A percentile compares a stretch with the other conserved stretches of the same genome.
Evolutionary conservation across 768 basidiomycete genomes (phyloP).

Genomic region (Lentinus brumalis): DNA sequence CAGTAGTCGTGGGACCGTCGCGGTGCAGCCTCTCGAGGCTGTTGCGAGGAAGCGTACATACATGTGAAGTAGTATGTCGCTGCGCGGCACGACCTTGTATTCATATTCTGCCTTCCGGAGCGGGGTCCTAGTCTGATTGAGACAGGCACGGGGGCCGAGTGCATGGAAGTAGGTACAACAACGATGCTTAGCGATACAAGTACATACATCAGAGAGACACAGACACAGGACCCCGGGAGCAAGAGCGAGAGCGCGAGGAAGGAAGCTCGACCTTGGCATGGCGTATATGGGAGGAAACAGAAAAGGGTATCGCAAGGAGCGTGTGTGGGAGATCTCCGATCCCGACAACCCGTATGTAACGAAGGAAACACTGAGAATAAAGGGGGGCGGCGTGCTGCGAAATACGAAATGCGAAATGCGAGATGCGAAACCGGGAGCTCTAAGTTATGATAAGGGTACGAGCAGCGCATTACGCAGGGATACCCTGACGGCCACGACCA

Average conservation of each 20-base stretch:
- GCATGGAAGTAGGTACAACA: not conserved
- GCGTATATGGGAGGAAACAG: not conserved
- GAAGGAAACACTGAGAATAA: not conserved
- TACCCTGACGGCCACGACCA: too few species aligned
- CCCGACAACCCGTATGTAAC: not conserved
- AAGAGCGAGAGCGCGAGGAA: not conserved
- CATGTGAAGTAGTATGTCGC: too few species aligned
- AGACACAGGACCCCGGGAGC: too few species aligned
- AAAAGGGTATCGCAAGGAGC: not conserved
- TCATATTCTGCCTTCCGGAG: too few species aligned
- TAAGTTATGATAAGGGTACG: too few species aligned
- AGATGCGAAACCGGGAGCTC: not conserved
- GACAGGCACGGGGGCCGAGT: too few species aligned
- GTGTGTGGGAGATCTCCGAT: not conserved
- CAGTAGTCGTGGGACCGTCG: too few species aligned
- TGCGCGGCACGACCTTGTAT: too few species aligned
- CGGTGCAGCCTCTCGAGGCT: too few species aligned
- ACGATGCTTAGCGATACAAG: not conserved
- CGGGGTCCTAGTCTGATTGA: too few species aligned
- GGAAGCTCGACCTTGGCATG: not conserved
- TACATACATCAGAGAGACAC: not conserved
- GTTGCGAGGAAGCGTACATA: too few species aligned
- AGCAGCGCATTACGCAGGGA: too few species aligned
- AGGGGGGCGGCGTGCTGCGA: not conserved
- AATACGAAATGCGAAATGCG: not conserved